Evolutionary conservation across 805 yeast species (phyloP), one percentile per base, ranked within the genome.

Genomic region (Candida silvicultrix): DNA sequence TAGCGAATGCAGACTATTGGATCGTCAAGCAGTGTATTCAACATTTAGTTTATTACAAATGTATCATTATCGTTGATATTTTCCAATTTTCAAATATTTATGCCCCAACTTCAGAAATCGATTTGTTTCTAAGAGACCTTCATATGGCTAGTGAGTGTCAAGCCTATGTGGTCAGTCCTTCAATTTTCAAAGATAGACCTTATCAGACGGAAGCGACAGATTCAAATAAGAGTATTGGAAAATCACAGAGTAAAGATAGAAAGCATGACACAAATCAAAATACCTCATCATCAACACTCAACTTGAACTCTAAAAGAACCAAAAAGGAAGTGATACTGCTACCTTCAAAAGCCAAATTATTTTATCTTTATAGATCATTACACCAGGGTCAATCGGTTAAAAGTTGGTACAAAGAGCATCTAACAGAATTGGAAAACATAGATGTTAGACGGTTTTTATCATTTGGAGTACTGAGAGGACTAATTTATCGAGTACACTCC

Each of bases 1-100:
- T 89, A 43, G 88, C 97, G 2, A 81, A 86, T 56, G 84, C 96
- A 35, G 95, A 89, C 58, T 82, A 81, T 52, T 69, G 74, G 18
- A 69, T 92, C 43, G 88, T 96, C 2, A 78, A 81, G 45, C 89
- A 86, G 58, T 90, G 97, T 61, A 81, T 95, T 34, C 95, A 87
- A 63, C 97, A 94, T 66, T 70, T 94, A 45, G 77, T 90, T 69
- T 95, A 92, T 63, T 94, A 92, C 66, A 83, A 83, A 53, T 87
- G 97, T 55, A 81, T 94, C 28, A 78, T 84, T 14, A 74, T 90
- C 10, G 71, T 87, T 14, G 98, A 92, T 60, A 79, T 94, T 15
- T 92, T 94, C 63, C 97, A 90, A 60, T 94, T 90, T 61, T 70
- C 82, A 41, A 92, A 89, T 64, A 79, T 83, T 21, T 94, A 94